A percentile compares a stretch with the other conserved stretches of the same genome.
phyloP scores from a whole-genome alignment of 441 rosid species.

The Euphorbia schlechtendalii region DNA sequence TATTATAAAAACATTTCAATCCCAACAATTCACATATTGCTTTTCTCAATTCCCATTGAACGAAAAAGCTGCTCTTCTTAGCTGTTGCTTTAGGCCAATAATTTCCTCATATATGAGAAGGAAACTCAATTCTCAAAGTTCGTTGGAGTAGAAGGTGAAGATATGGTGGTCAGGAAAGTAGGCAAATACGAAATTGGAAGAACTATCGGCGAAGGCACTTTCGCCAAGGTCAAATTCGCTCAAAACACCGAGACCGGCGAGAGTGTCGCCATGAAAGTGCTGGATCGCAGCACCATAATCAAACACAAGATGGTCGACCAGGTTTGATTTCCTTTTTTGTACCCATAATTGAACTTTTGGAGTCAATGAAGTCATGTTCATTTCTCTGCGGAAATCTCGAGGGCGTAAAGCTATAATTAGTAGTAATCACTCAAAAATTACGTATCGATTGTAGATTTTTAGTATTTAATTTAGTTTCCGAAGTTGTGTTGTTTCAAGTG shows the following conservation, averaged over 20 bases:
- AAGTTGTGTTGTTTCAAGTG: no score
- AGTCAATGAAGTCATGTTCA: no score
- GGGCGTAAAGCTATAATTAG: no score
- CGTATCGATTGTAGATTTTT: no score
- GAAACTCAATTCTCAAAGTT: not conserved
- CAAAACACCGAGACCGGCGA: constrained; percentile 97
- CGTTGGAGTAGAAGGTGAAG: no score
- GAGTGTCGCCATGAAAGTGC: constrained; percentile 96
- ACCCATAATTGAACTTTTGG: no score
- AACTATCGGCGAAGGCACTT: constrained; percentile 95
- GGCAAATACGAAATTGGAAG: constrained; percentile 97
- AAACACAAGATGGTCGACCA: constrained; percentile 92
- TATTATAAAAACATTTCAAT: not conserved
- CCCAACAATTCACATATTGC: not conserved
- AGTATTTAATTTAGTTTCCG: no score
- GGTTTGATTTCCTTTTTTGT: constrained; percentile 25
- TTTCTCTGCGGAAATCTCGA: no score
- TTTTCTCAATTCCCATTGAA: not conserved
- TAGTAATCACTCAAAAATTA: no score
- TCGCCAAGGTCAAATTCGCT: constrained; percentile 94
- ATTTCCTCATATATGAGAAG: no score
- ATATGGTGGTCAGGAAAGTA: constrained; percentile 84
- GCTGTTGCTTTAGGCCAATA: no score
- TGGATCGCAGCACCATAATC: constrained; percentile 84
- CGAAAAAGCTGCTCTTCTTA: not conserved